These are phyloP conservation scores for Cyclocybe aegerita DNA, from an alignment of 768 basidiomycete species.

Conservation along the genomic window DNA sequence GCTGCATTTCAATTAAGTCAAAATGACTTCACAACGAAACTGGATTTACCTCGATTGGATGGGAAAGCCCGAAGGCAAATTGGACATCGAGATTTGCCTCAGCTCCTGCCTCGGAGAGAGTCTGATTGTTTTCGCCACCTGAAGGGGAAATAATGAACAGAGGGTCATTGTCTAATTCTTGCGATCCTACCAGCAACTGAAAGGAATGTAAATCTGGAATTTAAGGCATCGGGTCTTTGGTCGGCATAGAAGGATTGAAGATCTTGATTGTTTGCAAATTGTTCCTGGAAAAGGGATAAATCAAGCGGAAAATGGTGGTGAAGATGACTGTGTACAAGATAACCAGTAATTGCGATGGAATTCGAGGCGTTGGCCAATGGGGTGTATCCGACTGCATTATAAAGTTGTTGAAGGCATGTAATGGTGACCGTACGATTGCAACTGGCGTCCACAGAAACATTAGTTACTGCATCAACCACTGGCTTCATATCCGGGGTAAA, in stretches of 20 bases:
- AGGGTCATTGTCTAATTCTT: neutral
- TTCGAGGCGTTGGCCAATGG: conserved; percentile 42
- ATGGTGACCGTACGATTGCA: conserved; percentile 52
- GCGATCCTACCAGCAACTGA: conserved; percentile 47
- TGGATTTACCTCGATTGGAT: conserved; percentile 47
- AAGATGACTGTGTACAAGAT: conserved; percentile 27
- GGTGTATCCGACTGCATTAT: conserved; percentile 47
- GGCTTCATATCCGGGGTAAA: conserved; percentile 21
- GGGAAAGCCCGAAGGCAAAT: conserved; percentile 59
- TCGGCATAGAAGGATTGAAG: conserved; percentile 47
- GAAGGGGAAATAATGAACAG: conserved; percentile 11
- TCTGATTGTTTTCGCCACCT: conserved; percentile 65
- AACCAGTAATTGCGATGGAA: conserved; percentile 52
- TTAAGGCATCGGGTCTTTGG: conserved; percentile 44
- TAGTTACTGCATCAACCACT: conserved; percentile 22
- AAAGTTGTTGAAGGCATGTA: conserved; percentile 51
- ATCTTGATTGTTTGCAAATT: conserved; percentile 52
- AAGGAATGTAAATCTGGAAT: conserved; percentile 51
- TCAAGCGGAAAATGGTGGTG: conserved; percentile 46
- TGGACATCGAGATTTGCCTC: conserved; percentile 69
- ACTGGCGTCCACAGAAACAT: conserved; percentile 44
- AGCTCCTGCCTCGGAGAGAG: conserved; percentile 41
- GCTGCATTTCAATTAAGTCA: conserved; percentile 15
- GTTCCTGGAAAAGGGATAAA: conserved; percentile 24
- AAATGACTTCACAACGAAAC: neutral